phyloP scores from a whole-genome alignment of 2,329 filamentous ascomycete genomes.

The Ophiostoma australiae region DNA sequence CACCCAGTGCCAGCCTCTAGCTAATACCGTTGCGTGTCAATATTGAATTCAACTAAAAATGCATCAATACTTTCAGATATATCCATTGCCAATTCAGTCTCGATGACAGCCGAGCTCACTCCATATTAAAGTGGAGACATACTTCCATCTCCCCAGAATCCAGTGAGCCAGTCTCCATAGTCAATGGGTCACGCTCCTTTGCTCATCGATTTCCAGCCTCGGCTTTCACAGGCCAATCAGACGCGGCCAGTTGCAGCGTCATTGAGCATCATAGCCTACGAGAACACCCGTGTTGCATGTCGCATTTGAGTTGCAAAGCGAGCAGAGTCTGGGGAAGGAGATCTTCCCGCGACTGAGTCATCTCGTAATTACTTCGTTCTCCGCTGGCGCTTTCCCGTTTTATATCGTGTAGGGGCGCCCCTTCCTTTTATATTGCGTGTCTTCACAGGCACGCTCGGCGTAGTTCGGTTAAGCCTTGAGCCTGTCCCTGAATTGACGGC shows the following conservation, averaged over 20 bases:
- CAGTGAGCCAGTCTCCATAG: background rate
- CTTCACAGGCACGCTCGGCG: background rate
- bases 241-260: background rate
- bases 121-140: background rate
- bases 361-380: constrained; percentile 25
- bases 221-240: constrained; percentile 26
- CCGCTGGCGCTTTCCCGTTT: constrained; percentile 5
- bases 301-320: background rate
- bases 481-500: background rate
- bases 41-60: no score
- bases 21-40: no score
- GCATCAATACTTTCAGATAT: background rate
- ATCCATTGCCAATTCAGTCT: background rate
- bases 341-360: background rate
- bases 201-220: constrained; percentile 22
- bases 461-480: background rate
- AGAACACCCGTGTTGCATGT: constrained; percentile 19
- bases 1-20: no score
- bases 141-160: constrained; percentile 4
- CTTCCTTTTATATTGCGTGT: background rate
- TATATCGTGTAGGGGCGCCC: background rate
- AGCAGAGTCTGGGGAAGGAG: background rate
- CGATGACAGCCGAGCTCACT: background rate
- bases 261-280: background rate
- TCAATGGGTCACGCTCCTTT: background rate